Evolutionary conservation across 2,329 filamentous ascomycete genomes (phyloP).

Genomic region (Epichloe hybrida): DNA sequence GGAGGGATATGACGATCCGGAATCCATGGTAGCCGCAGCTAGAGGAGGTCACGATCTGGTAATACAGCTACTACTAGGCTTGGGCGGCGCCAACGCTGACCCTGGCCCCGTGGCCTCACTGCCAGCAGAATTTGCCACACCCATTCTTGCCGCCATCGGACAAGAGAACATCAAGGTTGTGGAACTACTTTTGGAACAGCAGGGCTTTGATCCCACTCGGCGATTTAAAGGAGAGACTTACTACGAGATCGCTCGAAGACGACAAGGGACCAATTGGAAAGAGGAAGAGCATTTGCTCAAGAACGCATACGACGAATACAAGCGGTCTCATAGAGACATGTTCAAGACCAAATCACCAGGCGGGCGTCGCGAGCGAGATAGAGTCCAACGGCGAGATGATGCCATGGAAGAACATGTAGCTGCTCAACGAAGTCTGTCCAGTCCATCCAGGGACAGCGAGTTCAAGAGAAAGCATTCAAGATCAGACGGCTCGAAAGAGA

Average conservation of each 20-base stretch:
- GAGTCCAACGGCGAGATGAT: conserved; percentile 28
- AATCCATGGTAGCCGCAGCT: conserved; percentile 81
- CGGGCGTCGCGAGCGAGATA: conserved; percentile 27
- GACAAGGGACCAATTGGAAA: conserved; percentile 78
- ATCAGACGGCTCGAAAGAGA: conserved; percentile 34
- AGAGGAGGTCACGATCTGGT: conserved; percentile 79
- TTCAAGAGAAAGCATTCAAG: conserved; percentile 29
- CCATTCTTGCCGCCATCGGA: conserved; percentile 88
- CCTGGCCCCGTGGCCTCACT: conserved; percentile 50
- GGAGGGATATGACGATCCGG: conserved; percentile 56
- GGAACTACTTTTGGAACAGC: conserved; percentile 62
- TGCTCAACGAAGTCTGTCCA: conserved; percentile 34
- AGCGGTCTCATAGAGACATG: conserved; percentile 34
- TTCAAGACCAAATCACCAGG: conserved; percentile 37
- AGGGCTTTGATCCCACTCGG: conserved; percentile 69
- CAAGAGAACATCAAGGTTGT: conserved; percentile 78
- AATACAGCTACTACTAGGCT: conserved; percentile 60
- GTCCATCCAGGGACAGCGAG: conserved; percentile 33
- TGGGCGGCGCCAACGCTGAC: conserved; percentile 53
- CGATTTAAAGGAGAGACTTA: conserved; percentile 68
- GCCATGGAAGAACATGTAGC: conserved; percentile 28
- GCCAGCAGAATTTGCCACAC: conserved; percentile 64
- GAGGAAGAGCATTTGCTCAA: conserved; percentile 75
- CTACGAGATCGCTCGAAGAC: conserved; percentile 70
- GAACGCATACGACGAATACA: conserved; percentile 55